These are phyloP conservation scores for Trametes gibbosa DNA, from an alignment of 768 basidiomycete genomes.

Conservation along the genomic window DNA sequence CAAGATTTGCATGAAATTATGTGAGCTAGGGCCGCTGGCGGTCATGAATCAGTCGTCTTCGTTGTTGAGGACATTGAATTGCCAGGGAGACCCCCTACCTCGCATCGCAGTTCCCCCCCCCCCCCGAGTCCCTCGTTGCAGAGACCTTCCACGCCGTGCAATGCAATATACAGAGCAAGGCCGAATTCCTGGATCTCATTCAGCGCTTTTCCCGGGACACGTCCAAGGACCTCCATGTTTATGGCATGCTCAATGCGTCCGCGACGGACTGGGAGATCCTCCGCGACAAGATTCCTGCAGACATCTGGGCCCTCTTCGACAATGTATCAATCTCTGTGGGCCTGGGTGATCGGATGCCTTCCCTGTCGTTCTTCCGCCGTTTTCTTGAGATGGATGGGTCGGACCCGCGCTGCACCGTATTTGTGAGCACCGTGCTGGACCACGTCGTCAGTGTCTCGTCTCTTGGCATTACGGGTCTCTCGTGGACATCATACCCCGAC, in stretches of 20 bases:
- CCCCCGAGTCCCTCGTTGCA: no score
- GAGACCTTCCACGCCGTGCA: no score
- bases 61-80: no score
- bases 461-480: conserved; percentile 50
- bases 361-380: conserved; percentile 49
- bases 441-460: conserved; percentile 56
- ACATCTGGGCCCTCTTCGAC: conserved; percentile 50
- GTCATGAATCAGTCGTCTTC: no score
- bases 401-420: conserved; percentile 46
- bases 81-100: no score
- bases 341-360: conserved; percentile 52
- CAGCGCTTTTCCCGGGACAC: conserved; percentile 44
- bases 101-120: no score
- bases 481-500: conserved; percentile 39
- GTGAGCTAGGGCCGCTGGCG: no score
- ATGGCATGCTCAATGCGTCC: conserved; percentile 61
- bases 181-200: conserved; percentile 31
- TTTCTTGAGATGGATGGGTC: conserved; percentile 42
- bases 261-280: conserved; percentile 46
- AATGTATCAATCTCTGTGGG: conserved; percentile 49
- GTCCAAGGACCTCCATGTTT: conserved; percentile 37
- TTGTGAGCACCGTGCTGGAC: conserved; percentile 57
- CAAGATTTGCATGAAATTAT: no score
- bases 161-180: not conserved
- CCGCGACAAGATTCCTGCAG: conserved; percentile 32